Evolutionary conservation across 805 yeast genomes (phyloP), one percentile per base, ranked within the genome.

Genomic region (Candida ascalaphidarum): DNA sequence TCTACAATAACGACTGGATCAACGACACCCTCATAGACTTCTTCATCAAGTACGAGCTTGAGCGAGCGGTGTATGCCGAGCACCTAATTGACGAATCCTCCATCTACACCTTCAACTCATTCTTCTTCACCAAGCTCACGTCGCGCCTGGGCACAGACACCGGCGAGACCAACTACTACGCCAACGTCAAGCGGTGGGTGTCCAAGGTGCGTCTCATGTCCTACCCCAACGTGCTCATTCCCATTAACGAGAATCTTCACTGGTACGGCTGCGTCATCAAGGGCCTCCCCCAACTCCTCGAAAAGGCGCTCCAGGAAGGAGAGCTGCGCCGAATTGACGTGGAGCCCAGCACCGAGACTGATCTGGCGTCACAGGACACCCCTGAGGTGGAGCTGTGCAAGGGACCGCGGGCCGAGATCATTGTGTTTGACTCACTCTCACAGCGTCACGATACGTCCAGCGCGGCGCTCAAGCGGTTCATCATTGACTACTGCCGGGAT

Each of bases 1-100:
- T 89, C 7, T 76, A 77, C 44, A 78, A 80, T 33, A 77, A 77
- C 26, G 83, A 81, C 36, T 89, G 95, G 88, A 72, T 92, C 27
- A 89, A 92, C 55, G 98, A 92, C 46, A 71, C 81, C 0, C 61
- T 92, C 27, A 78, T 92, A 31, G 95, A 85, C 50, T 89, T 89
- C 48, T 86, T 83, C 44, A 62, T 84, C 17, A 74, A 72, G 32
- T 79, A 65, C 45, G 71, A 68, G 37, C 62, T 73, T 6, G 72
- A 61, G 26, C 33, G 35, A 29, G 62, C 55, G 3, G 35, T 63
- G 8, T 16, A 39, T n/a, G 18, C 18, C 18, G 33, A 35, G 10
- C 30, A 31, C 11, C 14, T 34, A 12, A 17, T 34, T 18, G 25
- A 40, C 16, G 52, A 58, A 3, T 46, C 55, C 7, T 64, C 69